Evolutionary conservation across 192 early-diverging fungal species (phyloP).

Genomic region (Glomus cerebriforme): DNA sequence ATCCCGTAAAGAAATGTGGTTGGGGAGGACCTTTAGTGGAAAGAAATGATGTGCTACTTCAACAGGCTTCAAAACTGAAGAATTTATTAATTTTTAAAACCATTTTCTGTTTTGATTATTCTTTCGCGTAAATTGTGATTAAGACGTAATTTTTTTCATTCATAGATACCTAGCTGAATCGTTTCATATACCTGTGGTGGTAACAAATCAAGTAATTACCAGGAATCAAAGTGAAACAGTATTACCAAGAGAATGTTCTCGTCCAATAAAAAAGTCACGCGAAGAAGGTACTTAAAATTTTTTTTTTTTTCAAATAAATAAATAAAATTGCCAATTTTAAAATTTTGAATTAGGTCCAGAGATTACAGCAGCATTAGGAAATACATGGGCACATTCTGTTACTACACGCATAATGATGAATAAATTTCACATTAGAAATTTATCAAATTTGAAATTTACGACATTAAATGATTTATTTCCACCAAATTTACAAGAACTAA

Average conservation of each 20-base stretch:
- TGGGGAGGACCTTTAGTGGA: not conserved
- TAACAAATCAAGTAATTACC: conserved; percentile 19
- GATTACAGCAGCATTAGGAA: conserved; percentile 26
- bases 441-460: not conserved
- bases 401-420: conserved; percentile 19
- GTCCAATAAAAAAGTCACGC: not conserved
- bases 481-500: conserved; percentile 2
- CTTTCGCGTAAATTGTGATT: not conserved
- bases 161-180: conserved; percentile 29
- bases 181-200: conserved; percentile 14
- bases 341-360: not conserved
- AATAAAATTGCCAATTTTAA: not conserved
- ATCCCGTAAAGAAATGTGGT: conserved; percentile 4
- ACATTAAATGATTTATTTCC: not conserved
- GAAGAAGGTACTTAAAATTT: not conserved
- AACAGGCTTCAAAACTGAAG: conserved; percentile 13
- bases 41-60: conserved; percentile 20
- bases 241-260: not conserved
- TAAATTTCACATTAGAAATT: not conserved
- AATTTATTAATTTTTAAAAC: not conserved
- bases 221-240: conserved; percentile 1
- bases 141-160: not conserved
- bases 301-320: not conserved
- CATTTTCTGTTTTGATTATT: not conserved
- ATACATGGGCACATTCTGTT: conserved; percentile 27